phyloP scores from a whole-genome alignment of 176 grass and related monocot genomes.

The Oryza meyeriana region DNA sequence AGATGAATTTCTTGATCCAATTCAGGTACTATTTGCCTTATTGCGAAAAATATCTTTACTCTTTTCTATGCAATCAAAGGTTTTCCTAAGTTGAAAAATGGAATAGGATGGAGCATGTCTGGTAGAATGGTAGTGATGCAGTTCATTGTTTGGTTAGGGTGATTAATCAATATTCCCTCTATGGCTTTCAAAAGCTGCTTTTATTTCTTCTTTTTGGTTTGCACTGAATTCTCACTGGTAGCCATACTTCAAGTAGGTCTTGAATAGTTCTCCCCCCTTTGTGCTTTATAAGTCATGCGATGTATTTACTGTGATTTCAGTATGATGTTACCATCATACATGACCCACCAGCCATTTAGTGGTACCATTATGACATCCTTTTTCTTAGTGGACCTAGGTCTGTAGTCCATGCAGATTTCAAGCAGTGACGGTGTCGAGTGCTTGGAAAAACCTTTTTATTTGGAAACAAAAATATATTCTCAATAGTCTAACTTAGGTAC shows the following conservation, averaged over 20 bases:
- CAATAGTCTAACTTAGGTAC: neutral
- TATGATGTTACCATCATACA: neutral
- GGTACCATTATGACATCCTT: neutral
- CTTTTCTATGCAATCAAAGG: neutral
- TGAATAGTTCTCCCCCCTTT: neutral
- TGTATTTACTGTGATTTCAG: neutral
- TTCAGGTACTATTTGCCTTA: slow-evolving; percentile 60
- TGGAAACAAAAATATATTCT: neutral
- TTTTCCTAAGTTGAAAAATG: neutral
- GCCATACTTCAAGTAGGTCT: neutral
- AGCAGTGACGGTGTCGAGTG: neutral
- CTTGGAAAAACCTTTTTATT: neutral
- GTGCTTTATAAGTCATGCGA: neutral
- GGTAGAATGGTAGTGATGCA: neutral
- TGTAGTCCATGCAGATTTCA: neutral
- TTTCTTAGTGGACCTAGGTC: neutral
- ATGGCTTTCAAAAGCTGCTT: neutral
- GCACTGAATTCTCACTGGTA: neutral
- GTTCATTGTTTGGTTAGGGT: neutral
- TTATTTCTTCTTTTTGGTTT: neutral
- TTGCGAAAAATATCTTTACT: neutral
- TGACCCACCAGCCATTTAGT: neutral
- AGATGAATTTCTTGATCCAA: slow-evolving; percentile 97
- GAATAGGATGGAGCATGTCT: neutral
- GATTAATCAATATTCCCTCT: neutral